Conservation (phyloP, 1,139 yeast species). For the Suhomyces taliae region DNA sequence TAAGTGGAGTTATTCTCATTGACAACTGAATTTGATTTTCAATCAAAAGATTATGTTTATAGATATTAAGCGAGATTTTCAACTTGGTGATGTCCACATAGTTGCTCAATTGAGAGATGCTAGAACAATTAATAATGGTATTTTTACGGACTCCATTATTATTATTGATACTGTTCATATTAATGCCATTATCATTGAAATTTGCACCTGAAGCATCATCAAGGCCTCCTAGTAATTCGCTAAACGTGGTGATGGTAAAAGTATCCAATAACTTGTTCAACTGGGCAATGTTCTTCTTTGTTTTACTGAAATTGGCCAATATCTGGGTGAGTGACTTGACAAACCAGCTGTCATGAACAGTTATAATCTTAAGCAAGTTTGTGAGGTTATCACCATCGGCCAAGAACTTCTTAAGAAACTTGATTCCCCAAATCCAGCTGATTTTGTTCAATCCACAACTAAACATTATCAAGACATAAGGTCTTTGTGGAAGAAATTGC, state of each 20-base stretch:
- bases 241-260: conserved; percentile 19
- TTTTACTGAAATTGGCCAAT: conserved; percentile 50
- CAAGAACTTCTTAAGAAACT: conserved; percentile 70
- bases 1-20: conserved; percentile 22
- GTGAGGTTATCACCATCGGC: conserved; percentile 43
- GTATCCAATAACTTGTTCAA: conserved; percentile 33
- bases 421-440: conserved; percentile 78
- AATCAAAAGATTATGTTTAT: conserved; percentile 41
- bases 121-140: conserved; percentile 51
- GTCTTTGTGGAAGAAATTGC: conserved; percentile 50
- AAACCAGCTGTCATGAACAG: conserved; percentile 93
- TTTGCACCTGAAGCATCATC: background rate
- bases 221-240: conserved; percentile 8
- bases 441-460: conserved; percentile 73
- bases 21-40: conserved; percentile 25
- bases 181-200: too few species aligned
- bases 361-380: conserved; percentile 59
- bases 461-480: conserved; percentile 69
- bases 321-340: conserved; percentile 78
- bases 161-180: too few species aligned
- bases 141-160: conserved; percentile 13
- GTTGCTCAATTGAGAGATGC: conserved; percentile 61
- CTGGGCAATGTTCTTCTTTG: conserved; percentile 32
- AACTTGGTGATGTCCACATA: conserved; percentile 72
- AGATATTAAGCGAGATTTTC: conserved; percentile 75